A percentile compares a stretch with the other conserved stretches of the same genome.
These are phyloP conservation scores for Xylariaceae sp. DNA, from an alignment of 2,329 filamentous ascomycete species.

Conservation along the genomic window DNA sequence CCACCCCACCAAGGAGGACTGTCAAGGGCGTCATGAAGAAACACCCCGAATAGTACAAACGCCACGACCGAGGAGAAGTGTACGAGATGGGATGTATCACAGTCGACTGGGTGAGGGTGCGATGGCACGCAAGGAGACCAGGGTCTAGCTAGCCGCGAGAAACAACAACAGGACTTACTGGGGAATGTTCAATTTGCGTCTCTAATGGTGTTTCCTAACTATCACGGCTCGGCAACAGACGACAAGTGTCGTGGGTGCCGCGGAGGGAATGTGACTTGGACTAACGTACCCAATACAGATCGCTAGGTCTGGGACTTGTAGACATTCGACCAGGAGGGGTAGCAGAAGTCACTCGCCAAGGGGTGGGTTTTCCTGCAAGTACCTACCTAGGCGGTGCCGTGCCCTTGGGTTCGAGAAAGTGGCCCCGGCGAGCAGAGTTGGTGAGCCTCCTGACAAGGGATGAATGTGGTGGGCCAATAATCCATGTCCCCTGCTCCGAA, in stretches of 20 bases:
- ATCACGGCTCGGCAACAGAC: slow-evolving; percentile 14
- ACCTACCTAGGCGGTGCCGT: slow-evolving; percentile 14
- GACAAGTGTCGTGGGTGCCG: slow-evolving; percentile 7
- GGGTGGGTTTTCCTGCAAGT: slow-evolving; percentile 17
- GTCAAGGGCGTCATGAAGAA: slow-evolving; percentile 26
- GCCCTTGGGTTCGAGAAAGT: slow-evolving; percentile 15
- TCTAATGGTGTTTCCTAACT: slow-evolving; percentile 9
- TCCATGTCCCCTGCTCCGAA: slow-evolving; percentile 19
- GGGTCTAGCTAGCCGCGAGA: slow-evolving; percentile 19
- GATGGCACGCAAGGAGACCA: slow-evolving; percentile 27
- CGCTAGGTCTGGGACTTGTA: slow-evolving; percentile 22
- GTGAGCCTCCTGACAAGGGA: slow-evolving; percentile 16
- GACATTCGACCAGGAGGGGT: slow-evolving; percentile 21
- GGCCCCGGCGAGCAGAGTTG: slow-evolving; percentile 8
- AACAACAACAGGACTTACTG: slow-evolving; percentile 22
- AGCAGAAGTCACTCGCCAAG: slow-evolving; percentile 18
- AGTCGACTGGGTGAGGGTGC: slow-evolving; percentile 4
- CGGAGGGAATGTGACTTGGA: slow-evolving; percentile 29
- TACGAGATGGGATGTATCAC: slow-evolving; percentile 10
- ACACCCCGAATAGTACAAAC: slow-evolving; percentile 22
- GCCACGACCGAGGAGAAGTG: slow-evolving; percentile 17
- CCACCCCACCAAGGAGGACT: slow-evolving; percentile 17
- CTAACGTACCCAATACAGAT: slow-evolving; percentile 26
- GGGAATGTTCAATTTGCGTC: slow-evolving; percentile 29
- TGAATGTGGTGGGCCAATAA: slow-evolving; percentile 21